Base-by-base conservation (phyloP, 2,329 filamentous ascomycete species). In the Microdochium nivale region DNA sequence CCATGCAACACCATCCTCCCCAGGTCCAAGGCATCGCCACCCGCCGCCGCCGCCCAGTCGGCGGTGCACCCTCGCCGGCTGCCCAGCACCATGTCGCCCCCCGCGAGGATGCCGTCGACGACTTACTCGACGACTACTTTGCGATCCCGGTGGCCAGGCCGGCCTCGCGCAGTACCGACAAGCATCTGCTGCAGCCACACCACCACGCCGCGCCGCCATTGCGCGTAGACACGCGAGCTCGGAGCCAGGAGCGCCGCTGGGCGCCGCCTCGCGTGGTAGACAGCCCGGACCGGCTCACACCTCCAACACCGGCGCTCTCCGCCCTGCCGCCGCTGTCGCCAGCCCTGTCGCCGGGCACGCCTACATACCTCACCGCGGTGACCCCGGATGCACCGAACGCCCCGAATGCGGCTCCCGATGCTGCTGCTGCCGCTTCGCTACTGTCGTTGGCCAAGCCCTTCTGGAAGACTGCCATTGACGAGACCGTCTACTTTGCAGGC, bases 21-120 rank as follows among this genome's bases (percentile, higher is more conserved):
- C 87, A 95, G 46, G 85, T 94, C 13, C 91, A 90, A 8, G 89
- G 94, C 56, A 95, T 84, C 64, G 69, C 99, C 13, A 94, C 94
- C 0, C 84, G 86, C 0, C 90, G 96, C 65, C 81, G 96, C 23
- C 96, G 90, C 90, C 84, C 84, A 0, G 87, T 86, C 1, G 79
- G 92, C 66, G 80, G 79, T 56, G 77, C 72, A 16, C 77, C 74
- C 24, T 79, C 79, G 58, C 74, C 67, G n/a, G n/a, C 53, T 73
- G 68, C 51, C 80, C 75, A 72, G 72, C 75, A 35, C n/a, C 68
- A 81, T 2, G 65, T 74, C 2, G 67, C 69, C 1, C 62, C 73
- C 23, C 7, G 46, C 3, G 46, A n/a, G 3, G 46, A 47, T 30
- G 46, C 25, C 46, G 24, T 47, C 7, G 46, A 27, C 24, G 46